Percentiles rank a stretch among this genome's conserved stretches.
These are phyloP conservation scores for Pyrenula massariospora DNA, from an alignment of 495 filamentous ascomycete genomes.

Conservation along the genomic window DNA sequence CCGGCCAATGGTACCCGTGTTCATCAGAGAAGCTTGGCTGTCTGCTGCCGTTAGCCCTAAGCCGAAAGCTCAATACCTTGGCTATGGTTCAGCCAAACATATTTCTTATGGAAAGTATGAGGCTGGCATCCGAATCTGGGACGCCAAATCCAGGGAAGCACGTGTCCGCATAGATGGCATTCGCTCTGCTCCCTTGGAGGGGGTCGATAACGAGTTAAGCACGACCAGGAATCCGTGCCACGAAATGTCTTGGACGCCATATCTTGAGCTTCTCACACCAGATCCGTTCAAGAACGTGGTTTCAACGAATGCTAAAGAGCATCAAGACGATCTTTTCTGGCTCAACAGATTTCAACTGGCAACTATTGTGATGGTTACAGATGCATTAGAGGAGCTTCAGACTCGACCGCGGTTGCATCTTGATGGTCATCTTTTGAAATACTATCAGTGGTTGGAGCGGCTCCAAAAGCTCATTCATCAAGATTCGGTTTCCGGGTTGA, in stretches of 20 bases:
- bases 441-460: constrained; percentile 16
- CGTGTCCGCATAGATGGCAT: constrained; percentile 15
- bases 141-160: constrained; percentile 1
- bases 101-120: constrained; percentile 12
- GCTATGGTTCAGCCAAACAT: constrained; percentile 9
- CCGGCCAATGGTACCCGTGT: constrained; percentile 13
- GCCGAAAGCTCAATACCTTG: constrained; percentile 7
- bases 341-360: constrained; percentile 15
- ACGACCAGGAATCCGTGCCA: constrained; percentile 11
- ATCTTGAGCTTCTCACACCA: constrained; percentile 12
- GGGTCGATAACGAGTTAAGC: constrained; percentile 1
- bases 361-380: constrained; percentile 13
- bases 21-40: constrained; percentile 18
- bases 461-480: constrained; percentile 2
- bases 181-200: constrained; percentile 17
- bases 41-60: constrained; percentile 12
- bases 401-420: constrained; percentile 7
- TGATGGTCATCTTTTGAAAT: constrained; percentile 12
- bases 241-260: constrained; percentile 13
- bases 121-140: constrained; percentile 12
- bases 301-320: background rate
- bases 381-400: constrained; percentile 10
- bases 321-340: constrained; percentile 5
- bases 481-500: constrained; percentile 13
- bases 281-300: constrained; percentile 6